Evolutionary conservation across 2,329 filamentous ascomycete genomes (phyloP), one percentile per base, ranked within the genome.

Genomic region (Blumeriella jaapii): DNA sequence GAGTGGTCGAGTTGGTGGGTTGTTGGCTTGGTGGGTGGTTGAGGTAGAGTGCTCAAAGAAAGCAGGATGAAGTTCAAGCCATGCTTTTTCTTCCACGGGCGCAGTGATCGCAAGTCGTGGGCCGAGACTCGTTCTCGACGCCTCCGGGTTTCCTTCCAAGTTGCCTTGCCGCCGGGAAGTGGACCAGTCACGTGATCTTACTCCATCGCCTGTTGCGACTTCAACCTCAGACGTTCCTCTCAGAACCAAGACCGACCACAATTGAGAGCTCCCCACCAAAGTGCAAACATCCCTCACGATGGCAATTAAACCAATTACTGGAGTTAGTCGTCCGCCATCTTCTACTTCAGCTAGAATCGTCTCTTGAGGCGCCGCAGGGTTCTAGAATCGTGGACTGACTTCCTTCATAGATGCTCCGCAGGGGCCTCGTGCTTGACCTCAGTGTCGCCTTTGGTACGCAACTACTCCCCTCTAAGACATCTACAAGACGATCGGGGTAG

Each of bases 351-450:
- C 8, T 2, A 12, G 11, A 4, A 6, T 22, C 18, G 24, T 30
- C 2, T 5, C 14, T 4, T 6, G 16, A 25, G 30, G 26, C 20
- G 25, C 27, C 18, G 29, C 29, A 16, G 26, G 40, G 38, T 35
- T 44, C 13, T 16, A 11, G 25, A 36, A 45, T 39, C 16, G 38
- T 50, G 41, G 23, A 45, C 53, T 56, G 46, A 56, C 43, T 47
- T 47, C 39, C 25, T 33, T 28, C 42, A 14, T 53, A 73, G 69
- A 72, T 72, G 68, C 67, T 73, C 61, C 67, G 68, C 52, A 60
- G 67, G 55, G 61, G 65, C 55, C 59, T 72, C 47, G 68, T 74
- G 52, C 64, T 74, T 55, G 69, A 74, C 55, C 61, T 74, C 50
- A 65, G 65, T 46, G 63, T 71, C 54, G 66, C 67, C 43, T 59